Percentiles rank a stretch among this genome's conserved stretches.
These are phyloP conservation scores for Fomitopsis betulina DNA, from an alignment of 1,284 basidiomycete species.

Conservation along the genomic window DNA sequence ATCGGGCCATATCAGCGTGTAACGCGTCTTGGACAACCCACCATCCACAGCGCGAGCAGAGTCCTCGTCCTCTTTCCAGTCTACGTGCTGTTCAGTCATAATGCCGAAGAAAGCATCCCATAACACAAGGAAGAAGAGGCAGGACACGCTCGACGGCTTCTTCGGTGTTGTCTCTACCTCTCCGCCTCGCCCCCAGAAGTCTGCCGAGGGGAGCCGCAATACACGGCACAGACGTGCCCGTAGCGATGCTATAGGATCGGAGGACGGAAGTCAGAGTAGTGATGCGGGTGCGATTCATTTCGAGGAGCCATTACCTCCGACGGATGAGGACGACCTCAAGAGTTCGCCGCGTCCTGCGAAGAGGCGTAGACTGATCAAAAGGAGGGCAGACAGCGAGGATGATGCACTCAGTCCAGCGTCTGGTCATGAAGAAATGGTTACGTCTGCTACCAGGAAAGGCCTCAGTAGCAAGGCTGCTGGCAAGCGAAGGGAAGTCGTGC, in stretches of 20 bases:
- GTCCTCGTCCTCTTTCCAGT: not conserved
- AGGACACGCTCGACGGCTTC: slow-evolving; percentile 28
- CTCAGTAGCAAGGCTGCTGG: slow-evolving; percentile 12
- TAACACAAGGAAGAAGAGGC: slow-evolving; percentile 8
- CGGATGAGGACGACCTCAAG: slow-evolving; percentile 30
- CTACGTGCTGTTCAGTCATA: not conserved
- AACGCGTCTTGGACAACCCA: not conserved
- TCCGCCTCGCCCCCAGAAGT: slow-evolving; percentile 4
- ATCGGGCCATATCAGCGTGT: too few relatives aligned
- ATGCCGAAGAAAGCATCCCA: slow-evolving; percentile 5
- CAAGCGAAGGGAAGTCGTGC: slow-evolving; percentile 11
- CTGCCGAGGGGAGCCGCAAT: not conserved
- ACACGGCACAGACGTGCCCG: not conserved
- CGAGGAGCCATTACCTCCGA: slow-evolving; percentile 26
- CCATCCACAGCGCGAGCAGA: not conserved
- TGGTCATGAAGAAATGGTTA: slow-evolving; percentile 11
- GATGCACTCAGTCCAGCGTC: slow-evolving; percentile 4
- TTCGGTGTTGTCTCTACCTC: slow-evolving; percentile 19
- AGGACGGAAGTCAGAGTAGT: slow-evolving; percentile 29
- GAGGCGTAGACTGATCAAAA: slow-evolving; percentile 24
- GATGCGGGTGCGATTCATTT: slow-evolving; percentile 50
- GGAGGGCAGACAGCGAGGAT: slow-evolving; percentile 15
- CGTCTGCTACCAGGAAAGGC: slow-evolving; percentile 20
- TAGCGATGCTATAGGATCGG: not conserved
- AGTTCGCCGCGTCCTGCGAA: slow-evolving; percentile 27